A percentile compares a stretch with the other conserved stretches of the same genome.
Evolutionary conservation across 768 basidiomycete species (phyloP).

Genomic region (Strobilomyces echinocephalus): DNA sequence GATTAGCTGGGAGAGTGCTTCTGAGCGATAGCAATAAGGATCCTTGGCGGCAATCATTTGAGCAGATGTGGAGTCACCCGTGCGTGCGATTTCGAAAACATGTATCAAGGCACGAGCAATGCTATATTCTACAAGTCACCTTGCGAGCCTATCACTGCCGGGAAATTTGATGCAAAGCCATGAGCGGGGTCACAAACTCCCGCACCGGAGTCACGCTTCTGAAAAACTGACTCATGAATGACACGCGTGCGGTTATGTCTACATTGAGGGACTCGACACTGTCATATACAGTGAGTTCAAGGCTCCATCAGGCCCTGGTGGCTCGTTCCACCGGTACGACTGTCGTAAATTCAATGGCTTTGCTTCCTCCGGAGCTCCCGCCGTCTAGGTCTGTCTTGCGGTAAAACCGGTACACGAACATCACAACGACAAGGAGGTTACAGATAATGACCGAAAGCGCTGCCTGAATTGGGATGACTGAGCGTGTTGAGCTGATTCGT

Average conservation of each 20-base stretch:
- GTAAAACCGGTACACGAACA: conserved; percentile 11
- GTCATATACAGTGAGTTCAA: neutral
- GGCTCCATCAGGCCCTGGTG: neutral
- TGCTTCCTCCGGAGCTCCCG: neutral
- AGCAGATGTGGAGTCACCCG: too few relatives aligned
- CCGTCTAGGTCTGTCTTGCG: conserved; percentile 1
- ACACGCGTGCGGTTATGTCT: neutral
- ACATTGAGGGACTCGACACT: neutral
- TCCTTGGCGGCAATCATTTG: too few relatives aligned
- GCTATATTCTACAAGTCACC: too few relatives aligned
- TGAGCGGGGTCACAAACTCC: too few relatives aligned
- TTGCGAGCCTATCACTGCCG: too few relatives aligned
- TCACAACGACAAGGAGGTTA: conserved; percentile 20
- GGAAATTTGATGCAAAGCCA: too few relatives aligned
- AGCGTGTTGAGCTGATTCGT: neutral
- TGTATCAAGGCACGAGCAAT: neutral
- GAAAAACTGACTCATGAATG: neutral
- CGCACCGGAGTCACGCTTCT: too few relatives aligned
- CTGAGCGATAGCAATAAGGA: too few relatives aligned
- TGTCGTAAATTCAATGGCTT: neutral
- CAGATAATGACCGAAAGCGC: conserved; percentile 18
- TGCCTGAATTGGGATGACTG: conserved; percentile 5
- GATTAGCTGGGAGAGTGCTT: too few relatives aligned
- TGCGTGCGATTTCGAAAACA: neutral
- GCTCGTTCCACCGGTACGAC: neutral